A percentile compares a stretch with the other conserved stretches of the same genome.
These are phyloP conservation scores for Candida tibetensis DNA, from an alignment of 805 yeast genomes.

Conservation along the genomic window DNA sequence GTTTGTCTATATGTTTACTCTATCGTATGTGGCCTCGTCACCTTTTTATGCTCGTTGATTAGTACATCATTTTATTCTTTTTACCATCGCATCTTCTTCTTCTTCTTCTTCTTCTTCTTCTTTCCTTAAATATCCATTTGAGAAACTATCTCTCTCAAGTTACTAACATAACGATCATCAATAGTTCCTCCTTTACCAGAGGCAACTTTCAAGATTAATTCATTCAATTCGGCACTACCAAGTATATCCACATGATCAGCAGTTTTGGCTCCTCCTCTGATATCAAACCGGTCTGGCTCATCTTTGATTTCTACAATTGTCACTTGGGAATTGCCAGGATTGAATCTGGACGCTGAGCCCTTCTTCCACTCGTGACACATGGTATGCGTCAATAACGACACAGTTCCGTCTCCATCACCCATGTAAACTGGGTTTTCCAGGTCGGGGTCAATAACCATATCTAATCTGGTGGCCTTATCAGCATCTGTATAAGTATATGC, in stretches of 20 bases:
- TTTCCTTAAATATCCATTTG: constrained; percentile 43
- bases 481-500: constrained; percentile 78
- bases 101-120: too few relatives aligned
- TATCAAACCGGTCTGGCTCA: constrained; percentile 90
- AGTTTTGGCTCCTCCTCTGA: constrained; percentile 95
- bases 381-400: constrained; percentile 79
- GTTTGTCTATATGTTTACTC: too few relatives aligned
- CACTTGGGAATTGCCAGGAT: constrained; percentile 74
- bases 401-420: constrained; percentile 96
- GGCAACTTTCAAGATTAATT: constrained; percentile 76
- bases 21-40: too few relatives aligned
- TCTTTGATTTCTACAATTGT: constrained; percentile 88
- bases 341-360: constrained; percentile 56
- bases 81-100: too few relatives aligned
- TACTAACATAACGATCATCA: constrained; percentile 55
- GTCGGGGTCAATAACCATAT: constrained; percentile 69
- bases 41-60: too few relatives aligned
- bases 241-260: constrained; percentile 97
- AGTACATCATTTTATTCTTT: too few relatives aligned
- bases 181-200: constrained; percentile 75
- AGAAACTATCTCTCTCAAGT: constrained; percentile 59
- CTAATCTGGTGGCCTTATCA: constrained; percentile 52
- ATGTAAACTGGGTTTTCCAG: constrained; percentile 64
- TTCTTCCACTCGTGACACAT: constrained; percentile 92
- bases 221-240: constrained; percentile 91